Base-by-base conservation (phyloP, 352 stramenopile species). In the Globisporangium cederbergense region DNA sequence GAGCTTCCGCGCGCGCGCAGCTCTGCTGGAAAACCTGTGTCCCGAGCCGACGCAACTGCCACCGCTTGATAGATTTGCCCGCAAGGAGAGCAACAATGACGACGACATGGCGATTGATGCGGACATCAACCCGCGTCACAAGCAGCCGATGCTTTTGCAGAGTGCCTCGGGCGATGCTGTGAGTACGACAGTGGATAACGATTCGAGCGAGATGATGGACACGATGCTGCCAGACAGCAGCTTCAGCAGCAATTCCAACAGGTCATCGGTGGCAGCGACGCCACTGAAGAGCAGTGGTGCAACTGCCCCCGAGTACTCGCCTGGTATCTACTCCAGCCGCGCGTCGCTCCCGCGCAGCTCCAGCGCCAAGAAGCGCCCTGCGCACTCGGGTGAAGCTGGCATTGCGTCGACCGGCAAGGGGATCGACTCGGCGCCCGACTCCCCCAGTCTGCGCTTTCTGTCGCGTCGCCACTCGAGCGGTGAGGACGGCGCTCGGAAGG, bases 21-120 rank as follows among this genome's bases (percentile, higher is more conserved):
- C 80, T 20, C 67, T 93, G 34, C 70, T 93, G 13, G 71, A 79
- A 20, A 93, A 86, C 62, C 86, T 93, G 81, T 86, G 77, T 32
- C 58, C 76, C 1, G 82, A 93, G 49, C 84, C 84, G 42, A 62
- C 36, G 49, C 36, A 32, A 11, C 20, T 20, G 59, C 20, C 38
- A 14, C 46, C 42, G 22, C 47, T 1, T 6, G 18, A 13, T 3
- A 43, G 14, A 14, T 58, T 58, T 18, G 36, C 3, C 42, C 71
- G 51, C 30, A 65, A 18, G 74, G 73, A 53, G 68, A 72, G 53
- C 75, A 73, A 66, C 65, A 65, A 62, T 10, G 69, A 74, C 30
- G 62, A 61, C 8, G 75, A 79, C 42, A 60, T 76, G 5, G 53
- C 73, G 32, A 78, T 74, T 58, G 73, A 76, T 45, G 58, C 36